A percentile compares a stretch with the other conserved stretches of the same genome.
These are phyloP conservation scores for Chrysanthemum seticuspe DNA, from an alignment of 129 eudicot species.

Conservation along the genomic window DNA sequence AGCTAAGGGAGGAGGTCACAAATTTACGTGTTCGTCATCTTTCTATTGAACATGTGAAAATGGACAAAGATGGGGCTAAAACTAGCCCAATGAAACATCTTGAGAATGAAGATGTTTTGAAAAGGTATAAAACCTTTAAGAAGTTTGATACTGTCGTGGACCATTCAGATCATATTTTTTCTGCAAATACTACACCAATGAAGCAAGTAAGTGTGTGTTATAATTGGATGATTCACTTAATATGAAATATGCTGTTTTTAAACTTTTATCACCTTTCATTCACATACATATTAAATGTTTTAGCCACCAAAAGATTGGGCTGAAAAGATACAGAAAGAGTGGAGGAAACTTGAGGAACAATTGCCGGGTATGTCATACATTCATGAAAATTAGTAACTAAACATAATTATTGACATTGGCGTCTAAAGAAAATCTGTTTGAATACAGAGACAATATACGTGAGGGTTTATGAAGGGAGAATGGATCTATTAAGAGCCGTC, in stretches of 20 bases:
- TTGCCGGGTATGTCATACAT: not conserved
- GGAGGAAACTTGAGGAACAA: not conserved
- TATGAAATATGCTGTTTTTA: not conserved
- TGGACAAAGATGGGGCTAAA: too few species aligned
- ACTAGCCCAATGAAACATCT: too few species aligned
- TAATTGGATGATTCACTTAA: not conserved
- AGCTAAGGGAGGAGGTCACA: too few species aligned
- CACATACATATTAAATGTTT: not conserved
- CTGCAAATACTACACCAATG: not conserved
- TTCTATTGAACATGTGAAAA: too few species aligned
- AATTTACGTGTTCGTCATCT: too few species aligned
- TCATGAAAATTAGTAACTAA: not conserved
- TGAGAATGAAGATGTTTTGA: not conserved
- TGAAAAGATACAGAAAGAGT: not conserved
- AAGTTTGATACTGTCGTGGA: not conserved
- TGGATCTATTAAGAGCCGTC: not conserved
- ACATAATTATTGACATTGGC: too few species aligned
- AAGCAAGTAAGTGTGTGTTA: not conserved
- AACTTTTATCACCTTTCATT: not conserved
- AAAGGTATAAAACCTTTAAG: not conserved
- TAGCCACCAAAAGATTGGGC: not conserved
- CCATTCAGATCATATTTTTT: conserved; percentile 11
- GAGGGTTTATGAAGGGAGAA: conserved; percentile 16
- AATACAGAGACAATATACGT: conserved; percentile 7
- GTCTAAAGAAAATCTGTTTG: not conserved